Evolutionary conservation across 352 stramenopile genomes (phyloP).

Genomic region (Thraustochytrium striatum): DNA sequence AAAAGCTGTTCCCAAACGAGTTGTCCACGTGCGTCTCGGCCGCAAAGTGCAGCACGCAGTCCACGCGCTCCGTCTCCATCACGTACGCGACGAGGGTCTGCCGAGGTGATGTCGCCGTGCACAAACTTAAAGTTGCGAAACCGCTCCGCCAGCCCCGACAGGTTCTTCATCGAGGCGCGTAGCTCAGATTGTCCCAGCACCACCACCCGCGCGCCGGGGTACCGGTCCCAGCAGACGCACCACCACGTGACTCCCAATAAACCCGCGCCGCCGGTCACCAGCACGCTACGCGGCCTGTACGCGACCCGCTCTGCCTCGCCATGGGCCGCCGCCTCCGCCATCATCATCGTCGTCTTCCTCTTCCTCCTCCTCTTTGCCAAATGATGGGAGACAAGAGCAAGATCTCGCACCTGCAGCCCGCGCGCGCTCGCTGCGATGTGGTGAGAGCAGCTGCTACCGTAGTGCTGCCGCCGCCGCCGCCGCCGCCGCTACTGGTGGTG

Average conservation of each 20-base stretch:
- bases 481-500: too few relatives aligned
- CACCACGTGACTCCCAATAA: slow-evolving; percentile 95
- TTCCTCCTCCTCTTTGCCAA: too few relatives aligned
- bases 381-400: too few relatives aligned
- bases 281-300: slow-evolving; percentile 66
- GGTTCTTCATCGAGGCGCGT: slow-evolving; percentile 79
- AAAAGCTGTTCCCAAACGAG: slow-evolving; percentile 96
- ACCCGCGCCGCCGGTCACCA: slow-evolving; percentile 92
- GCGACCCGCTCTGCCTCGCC: too few relatives aligned
- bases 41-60: slow-evolving; percentile 97
- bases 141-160: slow-evolving; percentile 64
- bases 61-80: slow-evolving; percentile 87
- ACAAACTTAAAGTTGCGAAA: slow-evolving; percentile 80
- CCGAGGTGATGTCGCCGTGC: slow-evolving; percentile 86
- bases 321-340: too few relatives aligned
- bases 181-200: slow-evolving; percentile 84
- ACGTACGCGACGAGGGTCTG: slow-evolving; percentile 90
- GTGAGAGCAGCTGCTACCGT: too few relatives aligned
- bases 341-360: too few relatives aligned
- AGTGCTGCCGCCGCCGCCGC: too few relatives aligned
- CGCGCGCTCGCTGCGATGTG: too few relatives aligned
- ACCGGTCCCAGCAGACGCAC: slow-evolving; percentile 91
- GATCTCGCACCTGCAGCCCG: too few relatives aligned
- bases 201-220: slow-evolving; percentile 94
- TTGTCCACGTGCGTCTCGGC: slow-evolving; percentile 93